Evolutionary conservation across 1,284 basidiomycete genomes (phyloP), one percentile per base, ranked within the genome.

Genomic region (Ustilago sp.): DNA sequence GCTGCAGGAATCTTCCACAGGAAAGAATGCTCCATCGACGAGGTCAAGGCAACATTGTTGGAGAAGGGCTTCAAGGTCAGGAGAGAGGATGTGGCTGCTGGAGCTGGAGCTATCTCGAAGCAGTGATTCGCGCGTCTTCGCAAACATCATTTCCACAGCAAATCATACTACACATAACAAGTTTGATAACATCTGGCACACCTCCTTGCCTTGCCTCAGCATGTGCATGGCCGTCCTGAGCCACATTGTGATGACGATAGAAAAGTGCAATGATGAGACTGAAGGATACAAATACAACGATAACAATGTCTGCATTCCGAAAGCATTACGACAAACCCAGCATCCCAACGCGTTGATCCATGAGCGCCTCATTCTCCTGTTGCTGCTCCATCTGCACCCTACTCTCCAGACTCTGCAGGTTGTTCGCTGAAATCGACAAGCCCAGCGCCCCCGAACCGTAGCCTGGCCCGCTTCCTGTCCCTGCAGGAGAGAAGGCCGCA

Each of bases 1-100:
- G 97, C 97, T 4, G 97, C 97, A 17, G 97, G 97, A 4, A 98
- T 99, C 80, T 99, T 99, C 88, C 97, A 99, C 87, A 89, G 97
- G 38, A 90, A 90, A 66, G 93, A 98, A 86, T 94, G 98, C 17
- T 87, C 87, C 19, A 88, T 90, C 57, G 87, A 87, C 74, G 87
- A 82, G 11, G 87, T 87, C 61, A 88, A 88, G 77, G 45, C 78
- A 11, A 75, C 84, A 50, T 74, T 88, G 60, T 62, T 79, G 38
- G 23, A 75, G 7, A 61, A 69, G 15, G 81, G 80, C 15, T 83
- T 80, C 66, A 67, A 67, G 39, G 61, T 84, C 51, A 74, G 84
- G 34, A 63, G 67, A 13, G 81, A 83, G 39, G 65, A 66, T 17
- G 73, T 76, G 23, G 72, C 60, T 4, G 70, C 54, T 34, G 80